Evolutionary conservation across 768 basidiomycete species (phyloP), one percentile per base, ranked within the genome.

Genomic region (Guyanaporus albipodus): DNA sequence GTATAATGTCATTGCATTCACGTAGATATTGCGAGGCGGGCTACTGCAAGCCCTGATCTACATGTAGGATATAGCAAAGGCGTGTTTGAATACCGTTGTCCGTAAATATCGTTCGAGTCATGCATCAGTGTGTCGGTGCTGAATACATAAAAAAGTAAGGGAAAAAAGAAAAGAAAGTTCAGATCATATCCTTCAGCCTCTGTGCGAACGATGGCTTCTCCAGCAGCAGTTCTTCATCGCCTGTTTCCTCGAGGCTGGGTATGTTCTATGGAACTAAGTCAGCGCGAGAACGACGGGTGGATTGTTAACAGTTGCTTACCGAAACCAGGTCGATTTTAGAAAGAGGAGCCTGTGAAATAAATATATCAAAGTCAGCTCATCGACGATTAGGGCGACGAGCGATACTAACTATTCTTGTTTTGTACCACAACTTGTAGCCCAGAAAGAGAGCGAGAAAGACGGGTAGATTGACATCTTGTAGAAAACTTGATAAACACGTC

Each of bases 311-410:
- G 23, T 45, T 8, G 63, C 78, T 40, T 48, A 80, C 82, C 26
- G 84, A 83, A 49, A 80, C 75, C 49, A 87, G 83, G 62, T 87
- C 85, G 77, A 86, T 83, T 54, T 87, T 79, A 23, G 36, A 40
- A 21, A 61, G 55, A 23, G 56, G 48, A 37, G 8, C 4, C 59
- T 61, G 22, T n/a, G 17, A 37, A 29, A 40, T 2, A 8, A 24
- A 8, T 7, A 8, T 11, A 46, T 42, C 22, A 48, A 47, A 7
- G 9, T n/a, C n/a, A n/a, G n/a, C n/a, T n/a, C n/a, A 34, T 39
- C 12, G 10, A 33, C 6, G 10, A 33, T 2, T 18, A 4, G 19
- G 12, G n/a, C 24, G 4, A 14, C 12, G 17, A 19, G 10, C 6
- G 27, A 22, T 15, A n/a, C 52, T 58, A 24, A 58, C 60, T 21